Percentiles rank a stretch among this genome's conserved stretches.
These are phyloP conservation scores for Rhynchosporium agropyri DNA, from an alignment of 2,329 filamentous ascomycete genomes.

Conservation along the genomic window DNA sequence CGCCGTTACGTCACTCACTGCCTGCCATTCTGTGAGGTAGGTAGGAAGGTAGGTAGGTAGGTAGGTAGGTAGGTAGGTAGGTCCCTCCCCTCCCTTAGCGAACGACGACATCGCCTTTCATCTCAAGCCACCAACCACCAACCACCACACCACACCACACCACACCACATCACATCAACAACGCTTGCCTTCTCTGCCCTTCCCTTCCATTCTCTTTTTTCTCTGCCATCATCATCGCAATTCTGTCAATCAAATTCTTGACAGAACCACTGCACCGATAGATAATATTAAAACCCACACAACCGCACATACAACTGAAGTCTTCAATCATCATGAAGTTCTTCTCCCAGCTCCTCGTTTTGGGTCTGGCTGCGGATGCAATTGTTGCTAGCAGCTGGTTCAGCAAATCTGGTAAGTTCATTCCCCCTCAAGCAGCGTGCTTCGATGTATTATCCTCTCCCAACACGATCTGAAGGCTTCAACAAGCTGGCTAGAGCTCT, in stretches of 20 bases:
- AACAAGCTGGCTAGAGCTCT: conserved; percentile 13
- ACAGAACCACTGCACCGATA: conserved; percentile 13
- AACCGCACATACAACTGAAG: conserved; percentile 5
- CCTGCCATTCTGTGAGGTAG: conserved; percentile 4
- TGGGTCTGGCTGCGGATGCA: conserved; percentile 71
- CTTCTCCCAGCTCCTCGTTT: conserved; percentile 67
- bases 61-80: too few relatives aligned
- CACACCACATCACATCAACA: neutral
- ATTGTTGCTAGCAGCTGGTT: conserved; percentile 82
- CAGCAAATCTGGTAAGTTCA: conserved; percentile 73
- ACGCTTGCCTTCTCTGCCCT: neutral
- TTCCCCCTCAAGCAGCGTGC: conserved; percentile 11
- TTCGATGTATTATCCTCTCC: conserved; percentile 20
- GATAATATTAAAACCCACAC: neutral
- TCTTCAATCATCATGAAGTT: conserved; percentile 69
- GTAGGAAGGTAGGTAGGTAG: too few relatives aligned
- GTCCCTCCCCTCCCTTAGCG: neutral
- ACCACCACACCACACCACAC: too few relatives aligned
- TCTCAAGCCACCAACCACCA: neutral
- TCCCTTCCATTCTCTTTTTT: conserved; percentile 5
- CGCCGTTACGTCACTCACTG: conserved; percentile 11
- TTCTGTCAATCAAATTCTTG: conserved; percentile 15
- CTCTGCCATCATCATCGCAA: conserved; percentile 9
- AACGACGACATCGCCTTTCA: conserved; percentile 13
- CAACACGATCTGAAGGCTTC: conserved; percentile 17